Base-by-base conservation (phyloP, 805 yeast genomes). In the Wickerhamomyces bovis region DNA sequence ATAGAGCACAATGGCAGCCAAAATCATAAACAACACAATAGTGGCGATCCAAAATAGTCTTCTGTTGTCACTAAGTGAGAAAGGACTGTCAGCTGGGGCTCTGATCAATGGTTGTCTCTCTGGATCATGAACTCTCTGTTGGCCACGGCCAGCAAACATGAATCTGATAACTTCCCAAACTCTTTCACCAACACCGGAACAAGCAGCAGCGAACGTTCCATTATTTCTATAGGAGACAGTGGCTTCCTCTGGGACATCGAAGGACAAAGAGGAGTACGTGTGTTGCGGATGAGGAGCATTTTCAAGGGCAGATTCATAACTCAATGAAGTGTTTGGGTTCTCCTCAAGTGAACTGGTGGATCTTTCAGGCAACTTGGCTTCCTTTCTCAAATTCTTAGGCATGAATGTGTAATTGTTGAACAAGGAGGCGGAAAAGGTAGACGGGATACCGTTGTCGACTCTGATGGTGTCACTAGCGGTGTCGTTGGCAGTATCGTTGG, bases 101-200 rank as follows among this genome's bases (percentile, higher is more conserved):
- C 38, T 26, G 13, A 48, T 22, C 23, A 53, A 44, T 9, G 53
- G 54, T 30, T 51, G 53, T 40, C 50, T 49, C 35, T 53, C 56
- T n/a, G 44, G 46, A 40, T 53, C 53, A 5, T 33, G 31, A n/a
- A 40, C 12, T 7, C 11, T 19, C 22, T 28, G 21, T 26, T n/a
- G 21, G 19, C n/a, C 23, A 19, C 39, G 21, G 8, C 39, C 23
- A 20, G 23, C 20, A 11, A 20, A 19, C 20, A 39, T 22, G n/a
- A 18, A 23, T 23, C 15, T 39, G 13, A 23, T 21, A 13, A 23
- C 19, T 3, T 39, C 41, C 41, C 41, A 39, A 23, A 39, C 15
- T 23, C 30, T 22, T 23, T 39, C 30, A 10, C 20, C 20, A 19
- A n/a, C 19, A 3, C 9, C 20, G 12, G 38, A 30, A 12, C 21